phyloP scores from a whole-genome alignment of 192 early-diverging fungal genomes.

The Coemansia sp. region DNA sequence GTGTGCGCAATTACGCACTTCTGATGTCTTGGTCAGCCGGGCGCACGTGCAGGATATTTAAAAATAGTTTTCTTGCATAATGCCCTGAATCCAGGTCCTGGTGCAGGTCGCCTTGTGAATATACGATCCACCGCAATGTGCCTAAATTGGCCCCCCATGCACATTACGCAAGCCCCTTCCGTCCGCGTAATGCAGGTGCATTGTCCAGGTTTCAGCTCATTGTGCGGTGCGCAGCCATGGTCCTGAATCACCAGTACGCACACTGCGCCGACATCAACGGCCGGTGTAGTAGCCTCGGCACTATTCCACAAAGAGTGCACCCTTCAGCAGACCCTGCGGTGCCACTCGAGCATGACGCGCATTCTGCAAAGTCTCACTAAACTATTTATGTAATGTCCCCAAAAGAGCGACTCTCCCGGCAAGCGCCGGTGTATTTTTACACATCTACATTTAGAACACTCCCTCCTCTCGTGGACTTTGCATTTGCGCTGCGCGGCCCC shows the following conservation, averaged over 20 bases:
- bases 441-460: slow-evolving; percentile 20
- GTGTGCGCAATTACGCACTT: neutral
- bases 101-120: neutral
- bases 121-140: slow-evolving; percentile 4
- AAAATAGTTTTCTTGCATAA: neutral
- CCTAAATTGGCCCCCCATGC: slow-evolving; percentile 4
- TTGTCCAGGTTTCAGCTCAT: neutral
- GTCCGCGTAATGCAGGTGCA: neutral
- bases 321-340: neutral
- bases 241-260: neutral
- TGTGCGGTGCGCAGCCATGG: neutral
- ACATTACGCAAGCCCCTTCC: neutral
- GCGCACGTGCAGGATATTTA: slow-evolving; percentile 1
- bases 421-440: slow-evolving; percentile 16
- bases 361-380: neutral
- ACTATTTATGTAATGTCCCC: neutral
- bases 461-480: slow-evolving; percentile 1
- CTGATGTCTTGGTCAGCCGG: neutral
- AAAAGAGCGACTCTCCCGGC: neutral
- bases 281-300: neutral
- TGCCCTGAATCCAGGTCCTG: slow-evolving; percentile 2
- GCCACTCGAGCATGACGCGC: neutral
- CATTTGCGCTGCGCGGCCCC: neutral
- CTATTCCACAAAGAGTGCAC: neutral
- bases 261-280: neutral